Percentiles rank a stretch among this genome's conserved stretches.
Evolutionary conservation across 345 rosid genomes (phyloP).

Genomic region (Iberis pinnata): DNA sequence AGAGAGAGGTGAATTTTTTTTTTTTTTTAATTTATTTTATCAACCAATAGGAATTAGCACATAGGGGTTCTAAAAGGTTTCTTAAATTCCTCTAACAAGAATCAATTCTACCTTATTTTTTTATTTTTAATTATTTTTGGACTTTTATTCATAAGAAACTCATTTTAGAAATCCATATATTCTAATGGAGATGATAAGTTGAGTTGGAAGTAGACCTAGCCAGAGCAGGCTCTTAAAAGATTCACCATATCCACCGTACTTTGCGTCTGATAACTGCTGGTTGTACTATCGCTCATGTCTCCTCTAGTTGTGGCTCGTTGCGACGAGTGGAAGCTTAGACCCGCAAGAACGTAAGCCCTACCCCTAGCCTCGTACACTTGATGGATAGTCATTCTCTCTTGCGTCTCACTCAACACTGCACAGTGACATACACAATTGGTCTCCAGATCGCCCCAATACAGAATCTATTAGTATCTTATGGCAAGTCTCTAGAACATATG

Average conservation of each 20-base stretch:
- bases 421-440: slow-evolving; percentile 55
- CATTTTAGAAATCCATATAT: too few species aligned
- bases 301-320: slow-evolving; percentile 97
- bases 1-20: too few species aligned
- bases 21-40: too few species aligned
- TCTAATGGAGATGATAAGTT: too few species aligned
- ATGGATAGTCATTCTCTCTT: slow-evolving; percentile 86
- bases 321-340: slow-evolving; percentile 96
- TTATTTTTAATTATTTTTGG: too few species aligned
- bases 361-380: slow-evolving; percentile 74
- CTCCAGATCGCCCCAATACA: slow-evolving; percentile 52
- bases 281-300: slow-evolving; percentile 63
- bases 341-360: slow-evolving; percentile 85
- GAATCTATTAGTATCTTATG: slow-evolving; percentile 45
- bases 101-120: too few species aligned
- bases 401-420: slow-evolving; percentile 90
- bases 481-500: slow-evolving; percentile 60
- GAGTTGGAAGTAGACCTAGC: not conserved
- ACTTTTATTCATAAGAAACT: too few species aligned
- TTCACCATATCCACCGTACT: slow-evolving; percentile 93
- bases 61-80: too few species aligned
- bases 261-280: slow-evolving; percentile 96
- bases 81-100: too few species aligned
- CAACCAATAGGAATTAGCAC: too few species aligned
- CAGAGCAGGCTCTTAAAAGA: slow-evolving; percentile 37